A percentile compares a stretch with the other conserved stretches of the same genome.
phyloP scores from a whole-genome alignment of 371 early-diverging fungal genomes.

The Blakeslea trispora region DNA sequence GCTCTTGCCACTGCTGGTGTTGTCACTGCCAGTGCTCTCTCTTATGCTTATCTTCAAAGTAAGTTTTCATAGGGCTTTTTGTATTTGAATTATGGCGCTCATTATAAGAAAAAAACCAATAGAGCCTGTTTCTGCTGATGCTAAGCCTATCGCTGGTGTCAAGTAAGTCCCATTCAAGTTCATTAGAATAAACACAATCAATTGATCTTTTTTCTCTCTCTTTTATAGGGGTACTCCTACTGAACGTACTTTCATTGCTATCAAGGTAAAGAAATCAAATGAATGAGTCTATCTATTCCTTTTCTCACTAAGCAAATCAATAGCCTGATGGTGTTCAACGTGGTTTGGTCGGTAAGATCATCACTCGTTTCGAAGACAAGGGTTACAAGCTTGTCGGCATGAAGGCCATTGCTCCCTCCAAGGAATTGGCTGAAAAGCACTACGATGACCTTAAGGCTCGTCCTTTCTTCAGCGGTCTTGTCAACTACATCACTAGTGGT shows the following conservation, averaged over 20 bases:
- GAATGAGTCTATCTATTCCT: neutral
- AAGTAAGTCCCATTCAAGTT: constrained; percentile 42
- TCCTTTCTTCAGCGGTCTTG: constrained; percentile 87
- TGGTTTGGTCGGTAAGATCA: constrained; percentile 84
- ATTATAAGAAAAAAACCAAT: no score
- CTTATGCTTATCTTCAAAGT: constrained; percentile 52
- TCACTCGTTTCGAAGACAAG: constrained; percentile 80
- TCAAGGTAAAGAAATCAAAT: constrained; percentile 47
- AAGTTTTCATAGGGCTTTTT: no score
- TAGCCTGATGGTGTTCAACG: constrained; percentile 78
- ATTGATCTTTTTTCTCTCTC: neutral
- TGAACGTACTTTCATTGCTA: constrained; percentile 85
- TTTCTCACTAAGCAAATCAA: no score
- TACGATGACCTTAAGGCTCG: constrained; percentile 84
- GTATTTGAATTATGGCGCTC: no score
- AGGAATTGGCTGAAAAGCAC: constrained; percentile 82
- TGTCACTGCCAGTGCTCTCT: constrained; percentile 49
- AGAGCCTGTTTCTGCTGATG: constrained; percentile 48
- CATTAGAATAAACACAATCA: no score
- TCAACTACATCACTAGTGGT: constrained; percentile 71
- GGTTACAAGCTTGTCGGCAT: constrained; percentile 69
- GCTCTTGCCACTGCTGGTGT: constrained; percentile 53
- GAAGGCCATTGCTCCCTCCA: constrained; percentile 59
- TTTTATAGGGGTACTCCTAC: constrained; percentile 51
- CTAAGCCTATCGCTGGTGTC: constrained; percentile 65